Base-by-base conservation (phyloP, 2,329 filamentous ascomycete species). In the Colletotrichum phormii region DNA sequence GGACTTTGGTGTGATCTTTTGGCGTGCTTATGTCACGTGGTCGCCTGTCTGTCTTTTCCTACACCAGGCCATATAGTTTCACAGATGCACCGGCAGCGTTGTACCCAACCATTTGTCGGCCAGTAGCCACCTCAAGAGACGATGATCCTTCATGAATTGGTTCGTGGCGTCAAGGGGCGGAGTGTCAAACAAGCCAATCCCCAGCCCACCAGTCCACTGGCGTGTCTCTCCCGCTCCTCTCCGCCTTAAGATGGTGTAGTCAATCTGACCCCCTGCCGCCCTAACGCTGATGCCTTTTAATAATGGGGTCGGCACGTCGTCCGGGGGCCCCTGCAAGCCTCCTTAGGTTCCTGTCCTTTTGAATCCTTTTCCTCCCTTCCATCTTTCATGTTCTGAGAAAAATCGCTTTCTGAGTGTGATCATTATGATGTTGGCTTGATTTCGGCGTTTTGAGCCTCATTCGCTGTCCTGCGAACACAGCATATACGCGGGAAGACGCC, bases 131-230 rank as follows among this genome's bases (percentile, higher is more conserved):
- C 46, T 64, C 60, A 61, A 31, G 26, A 51, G 46, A 35, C 33
- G 60, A 64, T 57, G 66, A 72, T 72, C 66, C 66, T 64, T 55
- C 60, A 61, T 33, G 42, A 11, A 31, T 22, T 22, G 55, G 33
- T 54, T 33, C 60, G 22, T 63, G 66, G 70, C 70, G 70, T 54
- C 26, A 64, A 61, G 66, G 60, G 66, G 66, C 54, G 60, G 59
- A 64, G 49, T 54, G 46, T 35, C 46, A 9, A 64, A 51, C 33
- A n/a, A 35, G 53, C 60, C 60, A 64, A 42, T 59, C 54, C 42
- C 29, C 7, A 61, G 26, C 12, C 33, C 35, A 15, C 42, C 60
- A 11, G 29, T 42, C 24, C 13, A 24, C 51, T 63, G 49, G 53
- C 53, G 53, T 42, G 9, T 65, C 22, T 60, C 12, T 22, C 60